Percentiles rank a stretch among this genome's conserved stretches.
Conservation (phyloP, 257 asterid genomes). For the Penstemon barbatus region DNA sequence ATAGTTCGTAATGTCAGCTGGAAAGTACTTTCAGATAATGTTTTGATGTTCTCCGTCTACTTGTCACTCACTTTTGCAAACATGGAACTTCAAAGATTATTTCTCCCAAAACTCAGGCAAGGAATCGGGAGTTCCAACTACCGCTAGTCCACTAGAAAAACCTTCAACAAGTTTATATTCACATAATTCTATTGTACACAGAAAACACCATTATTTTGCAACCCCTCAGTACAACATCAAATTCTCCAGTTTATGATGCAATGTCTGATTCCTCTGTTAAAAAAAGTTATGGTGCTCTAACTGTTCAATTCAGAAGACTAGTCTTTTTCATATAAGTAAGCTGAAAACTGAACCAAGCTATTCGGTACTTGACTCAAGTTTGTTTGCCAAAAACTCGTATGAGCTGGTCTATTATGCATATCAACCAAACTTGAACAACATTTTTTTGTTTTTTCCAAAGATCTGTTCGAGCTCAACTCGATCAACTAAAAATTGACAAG, state of each 20-base stretch:
- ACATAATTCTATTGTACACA: constrained; percentile 18
- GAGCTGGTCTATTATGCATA: too few species aligned
- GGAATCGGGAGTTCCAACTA: background rate
- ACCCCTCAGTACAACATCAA: background rate
- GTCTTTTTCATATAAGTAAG: background rate
- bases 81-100: constrained; percentile 15
- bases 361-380: too few species aligned
- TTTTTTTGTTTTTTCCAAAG: too few species aligned
- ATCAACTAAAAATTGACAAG: too few species aligned
- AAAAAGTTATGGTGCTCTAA: background rate
- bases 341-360: too few species aligned
- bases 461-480: too few species aligned
- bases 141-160: background rate
- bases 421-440: too few species aligned
- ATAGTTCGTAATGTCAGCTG: background rate
- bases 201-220: constrained; percentile 13
- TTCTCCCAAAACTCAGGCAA: constrained; percentile 9
- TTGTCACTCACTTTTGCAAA: background rate
- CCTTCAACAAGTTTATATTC: constrained; percentile 12
- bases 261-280: background rate
- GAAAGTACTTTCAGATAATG: background rate
- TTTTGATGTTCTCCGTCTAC: background rate
- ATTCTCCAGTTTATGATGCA: background rate
- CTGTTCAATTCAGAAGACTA: constrained; percentile 6
- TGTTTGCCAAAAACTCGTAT: too few species aligned